Base-by-base conservation (phyloP, 257 asterid genomes). In the Misopates orontium region DNA sequence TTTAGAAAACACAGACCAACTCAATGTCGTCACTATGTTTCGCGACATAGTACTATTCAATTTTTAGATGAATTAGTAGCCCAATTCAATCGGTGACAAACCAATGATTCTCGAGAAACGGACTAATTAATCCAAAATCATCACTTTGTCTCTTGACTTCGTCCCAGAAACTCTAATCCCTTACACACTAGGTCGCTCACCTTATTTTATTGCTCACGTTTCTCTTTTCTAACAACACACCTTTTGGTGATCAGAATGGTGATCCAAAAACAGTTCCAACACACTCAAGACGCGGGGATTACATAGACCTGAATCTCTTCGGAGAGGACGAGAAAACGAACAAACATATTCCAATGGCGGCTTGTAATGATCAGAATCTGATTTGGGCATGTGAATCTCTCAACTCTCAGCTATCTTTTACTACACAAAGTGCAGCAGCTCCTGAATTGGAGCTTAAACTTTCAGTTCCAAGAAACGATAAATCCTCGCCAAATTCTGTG, bases 371-470 rank as follows among this genome's bases (percentile, higher is more conserved):
- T n/a, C n/a, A 36, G 11, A 16, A 54, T 18, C 40, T 66, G 53
- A 58, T 52, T 22, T 77, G 75, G 72, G 51, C 62, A 44, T 60
- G 19, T 50, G 78, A 52, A 41, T 40, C 70, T 51, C 41, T 32
- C 25, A 50, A 56, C 40, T 56, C 58, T 48, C 59, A 44, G 60
- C 44, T 60, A 20, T 59, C 76, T n/a, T 24, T 60, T 16, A 39
- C 73, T 45, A 28, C 52, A 69, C 9, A 70, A 42, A 36, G 11
- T 55, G 76, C 25, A 16, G 68, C 18, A 8, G 36, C 36, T 28
- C 79, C 77, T 53, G 79, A 78, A 21, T 72, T 87, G 76, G 89
- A 82, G 75, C 82, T 87, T 56, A 77, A 83, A 15, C 78, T 87
- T 42, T 78, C 81, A 31, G 83, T 71, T 64, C 89, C 89, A 55